Evolutionary conservation across 441 rosid genomes (phyloP), one percentile per base, ranked within the genome.

Genomic region (Manihot esculenta): DNA sequence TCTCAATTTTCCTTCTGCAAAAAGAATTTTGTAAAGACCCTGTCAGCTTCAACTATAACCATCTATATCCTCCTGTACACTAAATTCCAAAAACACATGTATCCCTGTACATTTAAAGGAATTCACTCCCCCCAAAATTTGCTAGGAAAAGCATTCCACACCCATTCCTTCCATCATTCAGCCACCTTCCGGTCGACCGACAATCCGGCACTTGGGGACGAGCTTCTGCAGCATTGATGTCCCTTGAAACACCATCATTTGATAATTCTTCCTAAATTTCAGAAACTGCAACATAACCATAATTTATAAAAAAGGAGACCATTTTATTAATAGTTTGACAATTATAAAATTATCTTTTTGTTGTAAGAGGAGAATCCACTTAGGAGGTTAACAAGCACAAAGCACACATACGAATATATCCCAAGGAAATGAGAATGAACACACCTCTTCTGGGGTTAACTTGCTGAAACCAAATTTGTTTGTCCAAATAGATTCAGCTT

Each of bases 401-500:
- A 24, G 1, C 59, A 55, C 11, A 27, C 18, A n/a, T n/a, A 5
- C 1, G 27, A 10, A 23, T 48, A 5, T 18, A 13, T 49, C 15
- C n/a, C n/a, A 18, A 30, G 26, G 45, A 62, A 8, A 13, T 33
- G 30, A 53, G 18, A 15, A 26, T 48, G 69, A 4, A 66, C 63
- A 1, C 49, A 94, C 99, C 92, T 89, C 96, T 20, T 89, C 93
- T 0, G 79, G 76, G 0, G 77, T 75, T 82, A 92, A 82, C 78
- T 79, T 82, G 78, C 66, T 71, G 78, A 94, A 94, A 10, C 95
- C 89, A 62, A 94, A 94, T 76, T 88, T 90, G 67, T 85, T 87
- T 1, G 87, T 92, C 97, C 97, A 94, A 60, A 94, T 89, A 27
- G 97, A 86, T 80, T 86, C 90, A 0, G 93, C 97, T 87, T 89